These are phyloP conservation scores for Cercophora scortea DNA, from an alignment of 495 filamentous ascomycete species.

Conservation along the genomic window DNA sequence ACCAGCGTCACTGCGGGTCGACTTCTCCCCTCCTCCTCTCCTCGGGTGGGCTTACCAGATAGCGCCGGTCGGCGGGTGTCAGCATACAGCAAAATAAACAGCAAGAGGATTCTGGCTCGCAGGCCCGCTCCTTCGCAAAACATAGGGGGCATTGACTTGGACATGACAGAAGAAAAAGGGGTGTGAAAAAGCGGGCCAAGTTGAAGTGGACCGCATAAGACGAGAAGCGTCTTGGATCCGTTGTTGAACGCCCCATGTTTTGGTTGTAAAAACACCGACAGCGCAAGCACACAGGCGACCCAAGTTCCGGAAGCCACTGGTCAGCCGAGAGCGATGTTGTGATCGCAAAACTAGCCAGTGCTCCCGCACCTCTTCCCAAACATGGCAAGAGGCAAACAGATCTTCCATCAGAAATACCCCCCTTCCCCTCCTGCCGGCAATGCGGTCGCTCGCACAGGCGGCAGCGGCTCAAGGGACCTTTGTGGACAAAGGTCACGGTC, in stretches of 20 bases:
- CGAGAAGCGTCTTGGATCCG: slow-evolving; percentile 63
- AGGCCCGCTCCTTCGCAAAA: too few species aligned
- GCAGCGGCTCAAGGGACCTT: too few species aligned
- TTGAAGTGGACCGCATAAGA: slow-evolving; percentile 61
- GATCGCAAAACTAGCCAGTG: slow-evolving; percentile 29
- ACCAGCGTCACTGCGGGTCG: too few species aligned
- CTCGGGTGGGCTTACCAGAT: too few species aligned
- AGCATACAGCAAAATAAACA: too few species aligned
- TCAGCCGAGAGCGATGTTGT: slow-evolving; percentile 38
- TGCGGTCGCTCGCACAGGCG: background rate
- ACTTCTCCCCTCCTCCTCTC: too few species aligned
- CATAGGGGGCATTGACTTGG: too few species aligned
- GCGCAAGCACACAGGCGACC: slow-evolving; percentile 41
- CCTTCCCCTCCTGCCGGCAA: slow-evolving; percentile 5
- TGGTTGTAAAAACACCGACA: slow-evolving; percentile 75
- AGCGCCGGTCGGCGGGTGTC: too few species aligned
- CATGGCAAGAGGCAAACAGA: slow-evolving; percentile 20
- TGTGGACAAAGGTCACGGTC: too few species aligned
- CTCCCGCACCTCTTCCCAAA: slow-evolving; percentile 18
- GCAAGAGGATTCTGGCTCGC: too few species aligned
- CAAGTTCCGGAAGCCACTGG: slow-evolving; percentile 33
- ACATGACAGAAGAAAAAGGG: slow-evolving; percentile 22
- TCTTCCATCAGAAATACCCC: slow-evolving; percentile 20
- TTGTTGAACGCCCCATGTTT: slow-evolving; percentile 74
- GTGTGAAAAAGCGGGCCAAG: slow-evolving; percentile 41